Base-by-base conservation (phyloP, 1,284 basidiomycete species). In the Erythrobasidium hasegawianum region DNA sequence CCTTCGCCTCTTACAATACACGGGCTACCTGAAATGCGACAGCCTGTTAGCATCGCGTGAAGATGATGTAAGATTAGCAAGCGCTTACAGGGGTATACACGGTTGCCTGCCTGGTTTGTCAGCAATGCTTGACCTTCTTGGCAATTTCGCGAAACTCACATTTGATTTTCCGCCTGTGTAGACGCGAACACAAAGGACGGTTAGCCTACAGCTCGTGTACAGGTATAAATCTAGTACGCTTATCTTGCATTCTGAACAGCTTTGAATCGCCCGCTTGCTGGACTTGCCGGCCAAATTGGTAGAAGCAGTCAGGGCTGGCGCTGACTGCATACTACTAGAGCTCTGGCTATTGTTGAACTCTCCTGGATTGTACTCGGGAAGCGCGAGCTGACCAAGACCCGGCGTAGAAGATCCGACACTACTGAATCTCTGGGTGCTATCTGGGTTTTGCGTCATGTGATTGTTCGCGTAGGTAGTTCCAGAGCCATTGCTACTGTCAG, bases 1-100 rank as follows among this genome's bases (percentile, higher is more conserved):
- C 54, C 62, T 43, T 65, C 62, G 2, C 62, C 62, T 39, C 62
- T n/a, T 16, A 65, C 38, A 22, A 57, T 57, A 41, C 62, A 65
- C n/a, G 62, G 62, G 41, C 56, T 53, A 47, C 62, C 62, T 65
- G 47, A 26, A 20, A 22, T 10, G 20, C 33, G 22, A 39, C 11
- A 22, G 29, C 41, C 24, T 45, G 2, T 59, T 18, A 43, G 26
- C 50, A 8, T 22, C 7, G 7, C 26, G 13, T 24, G n/a, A n/a
- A 41, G 40, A n/a, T 11, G 40, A 41, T 41, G 40, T n/a, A 10
- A 41, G 10, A 11, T 41, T 47, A 14, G 13, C 11, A 40, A 24
- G 3, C 7, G 20, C 62, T 22, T 29, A 65, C 62, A 65, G 14
- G 62, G 62, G 20, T 65, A 65, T 14, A 65, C 55, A 14, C 62